Base-by-base conservation (phyloP, 106 monocot species). In the Allium sativum region DNA sequence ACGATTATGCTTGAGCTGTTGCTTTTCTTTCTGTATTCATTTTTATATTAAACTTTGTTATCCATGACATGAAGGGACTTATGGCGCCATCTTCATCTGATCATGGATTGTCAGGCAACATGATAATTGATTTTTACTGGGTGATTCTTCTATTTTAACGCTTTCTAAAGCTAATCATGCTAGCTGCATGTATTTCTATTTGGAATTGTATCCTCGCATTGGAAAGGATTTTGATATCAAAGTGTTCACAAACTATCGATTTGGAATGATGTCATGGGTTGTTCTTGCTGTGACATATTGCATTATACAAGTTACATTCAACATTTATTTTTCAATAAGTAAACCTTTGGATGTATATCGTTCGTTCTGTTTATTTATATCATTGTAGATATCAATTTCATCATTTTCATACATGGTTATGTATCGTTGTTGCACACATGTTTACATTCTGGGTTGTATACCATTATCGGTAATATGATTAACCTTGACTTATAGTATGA, bases 251-350 rank as follows among this genome's bases (percentile, higher is more conserved):
- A 96, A 96, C 50, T 96, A 90, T 58, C 79, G 95, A 22, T 96
- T 96, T 64, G 95, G 95, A 22, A 82, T 96, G 95, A 96, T 96
- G 90, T 96, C 95, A 1, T 96, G 95, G 95, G 95, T 90, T 64
- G 95, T 96, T 73, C 84, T 96, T 58, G 79, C 90, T 52, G 46
- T 91, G 60, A 90, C 95, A n/a, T 96, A 96, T 76, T 90, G 90
- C 76, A 87, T 96, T 22, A 96, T 90, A 68, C 95, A 96, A 90
- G 95, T 96, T 44, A 56, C 47, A 9, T 65, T 50, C 44, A 18
- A 61, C 52, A 45, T 53, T 66, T 53, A n/a, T n/a, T n/a, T 11
- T 56, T 48, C 15, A 45, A 21, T 52, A 55, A n/a, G n/a, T n/a
- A n/a, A n/a, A n/a, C n/a, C n/a, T n/a, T n/a, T n/a, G n/a, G n/a